Evolutionary conservation across 148 eudicot species (phyloP).

Genomic region (Talinum fruticosum): DNA sequence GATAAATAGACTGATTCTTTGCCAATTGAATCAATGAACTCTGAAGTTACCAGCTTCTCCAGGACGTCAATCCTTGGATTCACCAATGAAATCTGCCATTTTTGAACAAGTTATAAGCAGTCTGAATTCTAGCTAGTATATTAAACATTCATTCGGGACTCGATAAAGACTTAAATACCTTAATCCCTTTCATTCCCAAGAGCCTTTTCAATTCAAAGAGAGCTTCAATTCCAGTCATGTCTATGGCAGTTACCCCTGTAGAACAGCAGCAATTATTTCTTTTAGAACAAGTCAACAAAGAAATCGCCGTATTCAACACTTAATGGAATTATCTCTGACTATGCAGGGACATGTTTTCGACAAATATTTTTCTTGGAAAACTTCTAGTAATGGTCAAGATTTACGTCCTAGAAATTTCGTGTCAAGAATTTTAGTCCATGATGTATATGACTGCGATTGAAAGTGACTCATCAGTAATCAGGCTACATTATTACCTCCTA

Average conservation of each 20-base stretch:
- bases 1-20: slow-evolving; percentile 53
- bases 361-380: background rate
- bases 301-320: too few species aligned
- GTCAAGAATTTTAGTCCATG: background rate
- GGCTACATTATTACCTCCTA: slow-evolving; percentile 48
- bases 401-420: background rate
- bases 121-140: background rate
- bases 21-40: slow-evolving; percentile 60
- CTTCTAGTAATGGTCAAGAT: background rate
- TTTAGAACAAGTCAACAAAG: background rate
- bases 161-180: slow-evolving; percentile 31
- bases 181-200: slow-evolving; percentile 46
- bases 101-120: background rate
- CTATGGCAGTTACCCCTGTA: slow-evolving; percentile 77
- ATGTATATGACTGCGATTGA: background rate
- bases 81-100: slow-evolving; percentile 48
- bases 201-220: slow-evolving; percentile 50
- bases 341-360: background rate
- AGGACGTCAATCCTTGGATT: slow-evolving; percentile 72
- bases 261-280: background rate
- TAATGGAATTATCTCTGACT: background rate
- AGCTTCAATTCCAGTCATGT: slow-evolving; percentile 78
- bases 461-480: background rate
- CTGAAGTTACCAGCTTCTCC: slow-evolving; percentile 62
- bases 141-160: background rate